Evolutionary conservation across 148 eudicot genomes (phyloP).

Genomic region (Dianthus caryophyllus): DNA sequence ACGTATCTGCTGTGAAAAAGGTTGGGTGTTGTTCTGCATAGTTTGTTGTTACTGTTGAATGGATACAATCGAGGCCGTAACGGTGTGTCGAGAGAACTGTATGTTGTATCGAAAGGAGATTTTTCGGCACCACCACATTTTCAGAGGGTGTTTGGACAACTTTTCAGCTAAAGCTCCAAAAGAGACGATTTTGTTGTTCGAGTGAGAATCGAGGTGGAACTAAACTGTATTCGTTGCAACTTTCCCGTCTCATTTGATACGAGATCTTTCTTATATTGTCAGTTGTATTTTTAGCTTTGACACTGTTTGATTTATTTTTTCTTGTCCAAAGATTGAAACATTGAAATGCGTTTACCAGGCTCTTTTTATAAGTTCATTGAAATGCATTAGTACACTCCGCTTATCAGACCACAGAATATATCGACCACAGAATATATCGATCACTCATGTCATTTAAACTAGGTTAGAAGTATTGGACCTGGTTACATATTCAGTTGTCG

Average conservation of each 20-base stretch:
- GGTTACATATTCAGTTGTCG: neutral
- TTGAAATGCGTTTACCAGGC: neutral
- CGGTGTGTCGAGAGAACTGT: neutral
- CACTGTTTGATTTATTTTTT: constrained; percentile 8
- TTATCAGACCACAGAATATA: no score
- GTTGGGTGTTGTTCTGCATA: constrained; percentile 62
- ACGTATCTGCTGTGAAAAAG: constrained; percentile 61
- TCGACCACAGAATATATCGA: no score
- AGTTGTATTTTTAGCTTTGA: constrained; percentile 11
- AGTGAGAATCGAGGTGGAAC: constrained; percentile 13
- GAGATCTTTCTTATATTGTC: neutral
- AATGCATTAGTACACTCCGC: no score
- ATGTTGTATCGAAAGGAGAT: neutral
- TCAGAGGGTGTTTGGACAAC: constrained; percentile 4
- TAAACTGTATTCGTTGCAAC: constrained; percentile 7
- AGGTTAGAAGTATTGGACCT: no score
- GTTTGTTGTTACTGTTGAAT: constrained; percentile 14
- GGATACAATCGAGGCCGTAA: neutral
- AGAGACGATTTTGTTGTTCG: constrained; percentile 2
- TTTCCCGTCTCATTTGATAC: neutral
- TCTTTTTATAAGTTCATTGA: no score
- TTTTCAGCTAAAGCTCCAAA: constrained; percentile 12
- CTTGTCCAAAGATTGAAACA: constrained; percentile 9
- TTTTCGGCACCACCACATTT: constrained; percentile 3
- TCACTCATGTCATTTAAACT: no score